Evolutionary conservation across 768 basidiomycete species (phyloP), one percentile per base, ranked within the genome.

Genomic region (Sporobolomyces phaffii): DNA sequence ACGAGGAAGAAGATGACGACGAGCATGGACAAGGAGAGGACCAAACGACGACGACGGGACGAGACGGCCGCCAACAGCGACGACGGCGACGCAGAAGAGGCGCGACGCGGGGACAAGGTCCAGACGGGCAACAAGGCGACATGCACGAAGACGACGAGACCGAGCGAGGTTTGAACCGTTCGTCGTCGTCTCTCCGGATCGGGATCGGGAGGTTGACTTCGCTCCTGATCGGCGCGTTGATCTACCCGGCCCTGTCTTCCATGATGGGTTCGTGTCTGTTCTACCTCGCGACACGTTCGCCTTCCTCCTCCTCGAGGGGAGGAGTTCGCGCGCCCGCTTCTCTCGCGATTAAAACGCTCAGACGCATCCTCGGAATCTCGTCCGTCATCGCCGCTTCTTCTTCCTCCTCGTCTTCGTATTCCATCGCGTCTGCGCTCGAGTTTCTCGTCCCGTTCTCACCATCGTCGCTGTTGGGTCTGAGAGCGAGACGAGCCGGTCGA

Each of bases 211-310:
- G 66, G 11, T 38, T 72, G 33, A 72, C 70, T 17, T 68, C 65
- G 13, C 59, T 74, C 50, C 53, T 73, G 31, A 53, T 70, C 28
- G 69, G 73, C 34, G 69, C 73, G 2, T 59, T 74, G 26, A 29
- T 73, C 63, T 71, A 67, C 43, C 73, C 73, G 11, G 52, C 60
- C 13, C 49, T 72, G 13, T 58, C 72, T 5, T 60, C 69, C 22
- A 15, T 60, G 44, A 62, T 63, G 20, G 73, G 73, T 22, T 52
- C 64, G 1, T 58, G 58, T 2, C 60, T 74, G 28, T 59, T 69
- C 50, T 69, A 36, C 33, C 57, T 74, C 28, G 73, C 73, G 6
- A 43, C 41, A n/a, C n/a, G n/a, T n/a, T n/a, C n/a, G n/a, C n/a
- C n/a, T n/a, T n/a, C n/a, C n/a, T n/a, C n/a, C n/a, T n/a, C n/a